A percentile compares a stretch with the other conserved stretches of the same genome.
phyloP scores from a whole-genome alignment of 768 basidiomycete genomes.

The Naematelia aurantialba region DNA sequence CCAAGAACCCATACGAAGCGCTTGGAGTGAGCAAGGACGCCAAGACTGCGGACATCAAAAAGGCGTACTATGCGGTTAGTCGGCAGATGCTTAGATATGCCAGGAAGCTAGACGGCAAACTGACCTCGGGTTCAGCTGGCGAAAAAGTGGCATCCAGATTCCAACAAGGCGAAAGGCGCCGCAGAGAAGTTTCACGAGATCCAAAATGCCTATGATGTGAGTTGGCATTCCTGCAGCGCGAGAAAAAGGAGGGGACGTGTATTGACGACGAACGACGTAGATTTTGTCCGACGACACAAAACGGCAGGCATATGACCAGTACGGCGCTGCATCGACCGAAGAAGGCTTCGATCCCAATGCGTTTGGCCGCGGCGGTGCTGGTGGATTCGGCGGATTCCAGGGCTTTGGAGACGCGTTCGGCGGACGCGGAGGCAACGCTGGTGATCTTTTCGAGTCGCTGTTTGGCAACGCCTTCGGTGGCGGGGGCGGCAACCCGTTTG shows the following conservation, averaged over 20 bases:
- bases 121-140: conserved; percentile 81
- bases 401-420: conserved; percentile 59
- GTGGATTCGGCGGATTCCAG: conserved; percentile 71
- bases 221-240: conserved; percentile 35
- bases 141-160: conserved; percentile 96
- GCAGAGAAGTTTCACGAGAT: conserved; percentile 94
- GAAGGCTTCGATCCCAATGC: conserved; percentile 90
- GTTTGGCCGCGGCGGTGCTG: conserved; percentile 62
- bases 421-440: conserved; percentile 51
- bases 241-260: not conserved
- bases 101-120: not conserved
- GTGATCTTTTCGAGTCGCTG: conserved; percentile 78
- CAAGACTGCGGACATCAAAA: conserved; percentile 85
- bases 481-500: conserved; percentile 54
- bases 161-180: conserved; percentile 76
- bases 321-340: conserved; percentile 86
- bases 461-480: conserved; percentile 62
- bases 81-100: not conserved
- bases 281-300: conserved; percentile 92
- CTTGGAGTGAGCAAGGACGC: conserved; percentile 84
- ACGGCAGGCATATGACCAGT: conserved; percentile 82
- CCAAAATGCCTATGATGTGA: conserved; percentile 92
- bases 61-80: conserved; percentile 88
- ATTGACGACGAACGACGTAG: conserved; percentile 52
- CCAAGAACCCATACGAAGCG: conserved; percentile 86